Conservation (phyloP, 2,329 filamentous ascomycete genomes). For the Alternaria sp. region DNA sequence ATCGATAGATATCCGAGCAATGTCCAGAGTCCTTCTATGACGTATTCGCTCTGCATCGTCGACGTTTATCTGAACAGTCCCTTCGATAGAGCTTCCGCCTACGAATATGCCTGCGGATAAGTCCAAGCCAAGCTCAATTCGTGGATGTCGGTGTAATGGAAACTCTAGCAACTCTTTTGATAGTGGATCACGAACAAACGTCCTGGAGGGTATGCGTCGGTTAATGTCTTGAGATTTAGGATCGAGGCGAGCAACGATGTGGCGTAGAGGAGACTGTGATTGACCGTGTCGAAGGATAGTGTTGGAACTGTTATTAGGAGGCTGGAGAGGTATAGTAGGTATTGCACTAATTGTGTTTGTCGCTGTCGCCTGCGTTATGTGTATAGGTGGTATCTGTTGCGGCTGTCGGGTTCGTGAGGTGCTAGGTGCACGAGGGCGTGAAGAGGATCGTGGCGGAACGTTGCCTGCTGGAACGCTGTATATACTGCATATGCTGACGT, state of each 20-base stretch:
- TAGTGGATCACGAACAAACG: constrained; percentile 57
- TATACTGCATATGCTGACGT: constrained; percentile 53
- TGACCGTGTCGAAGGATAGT: constrained; percentile 57
- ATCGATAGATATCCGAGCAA: constrained; percentile 61
- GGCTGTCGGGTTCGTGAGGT: constrained; percentile 32
- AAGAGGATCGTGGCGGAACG: constrained; percentile 58
- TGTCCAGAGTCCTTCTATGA: constrained; percentile 55
- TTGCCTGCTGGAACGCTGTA: constrained; percentile 57
- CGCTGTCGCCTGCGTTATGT: constrained; percentile 26
- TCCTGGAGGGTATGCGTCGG: constrained; percentile 57
- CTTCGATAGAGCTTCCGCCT: constrained; percentile 64
- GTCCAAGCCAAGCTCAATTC: constrained; percentile 59
- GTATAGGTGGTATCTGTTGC: constrained; percentile 25
- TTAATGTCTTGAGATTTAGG: constrained; percentile 54
- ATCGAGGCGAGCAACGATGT: constrained; percentile 52
- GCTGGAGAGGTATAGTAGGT: constrained; percentile 31
- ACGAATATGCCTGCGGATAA: constrained; percentile 62
- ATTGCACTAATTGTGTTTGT: constrained; percentile 15
- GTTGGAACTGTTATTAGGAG: constrained; percentile 37
- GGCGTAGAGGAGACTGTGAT: constrained; percentile 60
- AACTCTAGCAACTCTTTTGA: constrained; percentile 61
- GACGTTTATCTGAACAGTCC: constrained; percentile 57
- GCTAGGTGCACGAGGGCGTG: constrained; percentile 42
- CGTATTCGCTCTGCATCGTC: constrained; percentile 57
- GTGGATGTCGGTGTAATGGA: constrained; percentile 58